These are phyloP conservation scores for Stentor coeruleus DNA, from an alignment of 73 alveolate genomes.

Conservation along the genomic window DNA sequence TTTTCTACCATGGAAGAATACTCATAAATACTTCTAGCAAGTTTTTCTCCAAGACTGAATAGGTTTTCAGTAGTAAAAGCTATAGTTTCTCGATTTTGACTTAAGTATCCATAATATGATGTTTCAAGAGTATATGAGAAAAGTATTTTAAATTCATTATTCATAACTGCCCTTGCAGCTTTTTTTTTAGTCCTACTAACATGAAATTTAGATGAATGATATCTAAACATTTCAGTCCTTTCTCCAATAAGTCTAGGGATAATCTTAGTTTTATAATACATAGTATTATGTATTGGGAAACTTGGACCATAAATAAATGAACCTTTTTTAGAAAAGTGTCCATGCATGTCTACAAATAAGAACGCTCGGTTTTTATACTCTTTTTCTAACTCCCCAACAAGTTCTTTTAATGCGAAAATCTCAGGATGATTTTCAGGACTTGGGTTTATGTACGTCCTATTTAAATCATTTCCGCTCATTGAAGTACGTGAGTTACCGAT, in stretches of 20 bases:
- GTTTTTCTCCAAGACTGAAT: neutral
- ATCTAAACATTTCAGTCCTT: conserved; percentile 69
- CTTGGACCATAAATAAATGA: conserved; percentile 77
- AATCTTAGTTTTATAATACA: conserved; percentile 72
- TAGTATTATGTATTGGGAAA: conserved; percentile 54
- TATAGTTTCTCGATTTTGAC: neutral
- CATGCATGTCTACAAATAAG: conserved; percentile 93
- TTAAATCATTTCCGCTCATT: conserved; percentile 78
- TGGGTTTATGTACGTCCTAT: conserved; percentile 91
- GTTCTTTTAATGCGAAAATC: conserved; percentile 32
- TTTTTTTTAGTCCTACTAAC: conserved; percentile 74
- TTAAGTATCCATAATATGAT: conserved; percentile 82
- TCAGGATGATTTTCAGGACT: conserved; percentile 84
- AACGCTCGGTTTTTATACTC: conserved; percentile 51
- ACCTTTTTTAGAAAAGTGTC: conserved; percentile 93
- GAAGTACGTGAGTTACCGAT: conserved; percentile 78
- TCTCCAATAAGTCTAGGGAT: conserved; percentile 75
- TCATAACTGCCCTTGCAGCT: conserved; percentile 84
- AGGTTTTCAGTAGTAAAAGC: neutral
- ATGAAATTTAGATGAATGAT: conserved; percentile 68
- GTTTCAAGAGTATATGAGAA: conserved; percentile 78
- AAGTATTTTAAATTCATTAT: conserved; percentile 77
- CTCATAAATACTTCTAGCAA: conserved; percentile 17
- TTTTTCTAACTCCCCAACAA: conserved; percentile 22
- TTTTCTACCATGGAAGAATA: conserved; percentile 24